Evolutionary conservation across 148 eudicot species (phyloP), one percentile per base, ranked within the genome.

Genomic region (Nyssa sinensis): DNA sequence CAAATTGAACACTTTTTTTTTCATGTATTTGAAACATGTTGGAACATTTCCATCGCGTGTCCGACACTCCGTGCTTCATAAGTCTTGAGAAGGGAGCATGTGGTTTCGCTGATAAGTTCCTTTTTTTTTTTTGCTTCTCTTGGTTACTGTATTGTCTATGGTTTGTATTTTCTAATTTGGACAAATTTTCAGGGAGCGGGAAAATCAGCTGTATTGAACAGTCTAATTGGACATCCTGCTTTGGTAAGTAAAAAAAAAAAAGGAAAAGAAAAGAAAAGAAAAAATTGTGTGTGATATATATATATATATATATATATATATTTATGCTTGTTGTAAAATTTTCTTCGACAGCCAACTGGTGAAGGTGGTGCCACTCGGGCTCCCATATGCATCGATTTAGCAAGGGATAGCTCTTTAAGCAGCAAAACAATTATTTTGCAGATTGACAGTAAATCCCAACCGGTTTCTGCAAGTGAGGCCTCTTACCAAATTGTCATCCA

Each of bases 361-460:
- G 98, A 93, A 88, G 94, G 94, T 74, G 97, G 98, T 71, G 98
- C 98, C 21, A 93, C 98, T 19, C 90, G 98, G 65, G 98, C 98
- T 74, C 98, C 98, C 30, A 93, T 93, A 75, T 88, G 92, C 82
- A 87, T 93, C 67, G 97, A 89, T 70, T 87, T 93, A 76, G 80
- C 79, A 59, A 84, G 94, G 79, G 98, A 93, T 84, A 69, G 86
- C 71, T 88, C 96, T 64, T 76, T 93, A 59, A 89, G 88, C 79
- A 91, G 93, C 87, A 93, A 89, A 78, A 85, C 98, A 31, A 89
- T 93, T 74, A 77, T 91, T 65, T 77, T 93, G 81, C 94, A 93
- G 84, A 93, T 93, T 76, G 98, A 93, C 70, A 93, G 87, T 70
- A 93, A 93, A 83, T 84, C 88, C 66, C 94, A 91, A 79, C 90